These are phyloP conservation scores for Pyrus betulifolia DNA, from an alignment of 306 rosid genomes.

Conservation along the genomic window DNA sequence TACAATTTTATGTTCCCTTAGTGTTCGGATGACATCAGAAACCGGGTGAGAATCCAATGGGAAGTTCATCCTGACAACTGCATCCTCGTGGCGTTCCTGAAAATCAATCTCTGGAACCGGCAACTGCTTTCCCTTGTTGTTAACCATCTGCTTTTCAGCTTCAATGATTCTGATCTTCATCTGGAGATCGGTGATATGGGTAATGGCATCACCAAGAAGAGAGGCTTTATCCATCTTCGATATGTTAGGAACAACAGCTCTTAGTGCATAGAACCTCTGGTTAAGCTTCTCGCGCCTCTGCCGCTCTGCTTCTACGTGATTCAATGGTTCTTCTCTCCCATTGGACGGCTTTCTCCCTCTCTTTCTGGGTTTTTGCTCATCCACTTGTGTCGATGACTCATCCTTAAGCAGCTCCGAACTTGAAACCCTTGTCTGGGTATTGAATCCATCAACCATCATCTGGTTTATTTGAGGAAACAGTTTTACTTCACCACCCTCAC, in stretches of 20 bases:
- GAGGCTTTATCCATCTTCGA: conserved; percentile 97
- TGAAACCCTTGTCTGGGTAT: conserved; percentile 45
- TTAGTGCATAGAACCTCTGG: conserved; percentile 77
- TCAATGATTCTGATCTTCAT: conserved; percentile 73
- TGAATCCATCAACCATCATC: conserved; percentile 49
- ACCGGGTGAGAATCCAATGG: conserved; percentile 76
- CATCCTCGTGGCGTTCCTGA: conserved; percentile 59
- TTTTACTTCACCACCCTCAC: conserved; percentile 50
- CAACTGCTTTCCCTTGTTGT: conserved; percentile 32
- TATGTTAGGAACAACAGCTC: conserved; percentile 93
- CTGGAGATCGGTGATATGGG: conserved; percentile 81
- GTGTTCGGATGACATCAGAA: conserved; percentile 49
- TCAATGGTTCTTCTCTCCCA: conserved; percentile 88
- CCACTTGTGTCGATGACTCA: conserved; percentile 53
- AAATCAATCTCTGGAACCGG: conserved; percentile 60
- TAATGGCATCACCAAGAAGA: conserved; percentile 81
- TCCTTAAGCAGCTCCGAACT: conserved; percentile 51
- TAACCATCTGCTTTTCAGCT: conserved; percentile 51
- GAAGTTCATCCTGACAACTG: conserved; percentile 63
- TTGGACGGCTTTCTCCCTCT: conserved; percentile 94
- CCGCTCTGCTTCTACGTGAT: conserved; percentile 90
- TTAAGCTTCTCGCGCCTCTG: conserved; percentile 94
- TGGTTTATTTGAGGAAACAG: conserved; percentile 52
- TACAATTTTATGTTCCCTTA: conserved; percentile 59
- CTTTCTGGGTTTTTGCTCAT: conserved; percentile 79